Evolutionary conservation across 768 basidiomycete species (phyloP).

Genomic region (Cystofilobasidium macerans): DNA sequence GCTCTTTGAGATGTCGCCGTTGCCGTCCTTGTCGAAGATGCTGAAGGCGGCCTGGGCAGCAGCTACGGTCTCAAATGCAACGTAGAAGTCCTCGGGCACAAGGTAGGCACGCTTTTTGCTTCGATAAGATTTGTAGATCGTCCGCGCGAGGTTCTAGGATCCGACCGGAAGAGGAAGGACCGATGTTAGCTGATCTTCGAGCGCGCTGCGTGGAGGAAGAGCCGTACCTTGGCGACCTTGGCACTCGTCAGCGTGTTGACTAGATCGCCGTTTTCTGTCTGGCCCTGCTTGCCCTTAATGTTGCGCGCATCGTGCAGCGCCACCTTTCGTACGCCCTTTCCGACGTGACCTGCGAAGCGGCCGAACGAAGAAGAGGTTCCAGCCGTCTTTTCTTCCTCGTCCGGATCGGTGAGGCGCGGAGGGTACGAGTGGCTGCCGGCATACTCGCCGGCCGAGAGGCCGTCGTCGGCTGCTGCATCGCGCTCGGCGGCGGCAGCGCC

Average conservation of each 20-base stretch:
- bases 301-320: slow-evolving; percentile 24
- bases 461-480: no score
- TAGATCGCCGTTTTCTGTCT: not conserved
- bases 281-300: slow-evolving; percentile 24
- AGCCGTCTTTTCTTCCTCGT: not conserved
- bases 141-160: slow-evolving; percentile 48
- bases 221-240: slow-evolving; percentile 5
- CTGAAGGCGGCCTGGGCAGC: slow-evolving; percentile 58
- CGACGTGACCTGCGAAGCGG: not conserved
- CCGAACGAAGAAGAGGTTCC: no score
- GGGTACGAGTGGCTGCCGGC: not conserved
- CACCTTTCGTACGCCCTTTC: not conserved
- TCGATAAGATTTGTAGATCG: slow-evolving; percentile 54
- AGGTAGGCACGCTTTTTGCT: slow-evolving; percentile 51
- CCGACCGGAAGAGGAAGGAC: not conserved
- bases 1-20: slow-evolving; percentile 62
- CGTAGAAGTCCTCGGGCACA: slow-evolving; percentile 56
- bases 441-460: no score
- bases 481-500: no score
- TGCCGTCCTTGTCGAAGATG: slow-evolving; percentile 48
- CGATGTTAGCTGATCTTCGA: no score
- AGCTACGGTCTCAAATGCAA: slow-evolving; percentile 52
- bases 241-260: not conserved
- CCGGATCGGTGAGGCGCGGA: not conserved
- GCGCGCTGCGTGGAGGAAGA: no score